These are phyloP conservation scores for Phytopythium boreale DNA, from an alignment of 352 stramenopile genomes.

Conservation along the genomic window DNA sequence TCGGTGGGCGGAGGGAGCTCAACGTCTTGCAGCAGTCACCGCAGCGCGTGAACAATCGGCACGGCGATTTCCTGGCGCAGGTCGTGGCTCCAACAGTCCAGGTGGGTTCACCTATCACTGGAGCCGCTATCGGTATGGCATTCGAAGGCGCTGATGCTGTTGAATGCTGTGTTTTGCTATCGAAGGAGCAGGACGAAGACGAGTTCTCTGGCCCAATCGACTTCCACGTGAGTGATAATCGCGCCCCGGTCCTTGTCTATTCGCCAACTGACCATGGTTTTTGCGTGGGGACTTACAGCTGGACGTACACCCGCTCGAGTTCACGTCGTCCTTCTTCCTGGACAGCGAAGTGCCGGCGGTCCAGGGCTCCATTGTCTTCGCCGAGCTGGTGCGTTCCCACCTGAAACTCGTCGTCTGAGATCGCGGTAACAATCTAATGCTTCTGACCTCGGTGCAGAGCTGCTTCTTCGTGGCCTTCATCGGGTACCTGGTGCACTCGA, in stretches of 20 bases:
- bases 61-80: neutral
- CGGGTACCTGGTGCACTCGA: slow-evolving; percentile 47
- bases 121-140: neutral
- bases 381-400: slow-evolving; percentile 27
- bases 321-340: slow-evolving; percentile 6
- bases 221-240: slow-evolving; percentile 6
- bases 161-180: neutral
- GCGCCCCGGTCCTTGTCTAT: neutral
- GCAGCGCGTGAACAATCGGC: neutral
- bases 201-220: slow-evolving; percentile 21
- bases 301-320: slow-evolving; percentile 8
- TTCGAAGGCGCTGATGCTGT: neutral
- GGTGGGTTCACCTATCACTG: neutral
- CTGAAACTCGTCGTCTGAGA: neutral
- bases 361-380: slow-evolving; percentile 40
- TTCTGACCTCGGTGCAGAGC: slow-evolving; percentile 20
- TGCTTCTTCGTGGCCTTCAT: slow-evolving; percentile 67
- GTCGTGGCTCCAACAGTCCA: neutral
- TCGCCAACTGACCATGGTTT: neutral
- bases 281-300: neutral
- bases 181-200: slow-evolving; percentile 11
- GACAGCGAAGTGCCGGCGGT: slow-evolving; percentile 25
- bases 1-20: neutral
- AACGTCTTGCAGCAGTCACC: neutral
- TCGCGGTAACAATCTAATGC: neutral